phyloP scores from a whole-genome alignment of 345 rosid genomes.

The Euphorbia lathyris region DNA sequence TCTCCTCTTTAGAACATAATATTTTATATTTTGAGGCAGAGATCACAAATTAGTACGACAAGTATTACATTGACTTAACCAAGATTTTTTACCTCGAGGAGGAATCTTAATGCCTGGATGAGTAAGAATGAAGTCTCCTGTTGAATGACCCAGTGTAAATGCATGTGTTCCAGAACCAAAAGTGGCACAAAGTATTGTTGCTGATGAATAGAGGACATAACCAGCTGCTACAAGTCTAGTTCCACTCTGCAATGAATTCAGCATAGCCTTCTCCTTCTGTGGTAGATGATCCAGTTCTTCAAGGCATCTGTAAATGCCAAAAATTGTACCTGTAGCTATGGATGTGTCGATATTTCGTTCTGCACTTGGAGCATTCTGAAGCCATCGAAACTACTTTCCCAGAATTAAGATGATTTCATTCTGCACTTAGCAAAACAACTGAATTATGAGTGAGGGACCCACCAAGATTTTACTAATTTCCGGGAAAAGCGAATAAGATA shows the following conservation, averaged over 20 bases:
- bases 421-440: constrained; percentile 33
- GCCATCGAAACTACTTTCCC: constrained; percentile 95
- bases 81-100: constrained; percentile 53
- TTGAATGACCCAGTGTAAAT: constrained; percentile 76
- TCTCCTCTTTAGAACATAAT: too few relatives aligned
- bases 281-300: constrained; percentile 77
- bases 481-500: too few relatives aligned
- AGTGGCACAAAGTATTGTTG: constrained; percentile 73
- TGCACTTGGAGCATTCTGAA: constrained; percentile 72
- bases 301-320: constrained; percentile 68
- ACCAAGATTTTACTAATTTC: neutral
- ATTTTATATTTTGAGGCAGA: neutral
- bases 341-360: constrained; percentile 90
- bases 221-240: constrained; percentile 73
- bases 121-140: constrained; percentile 84
- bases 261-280: constrained; percentile 55
- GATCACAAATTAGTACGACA: neutral
- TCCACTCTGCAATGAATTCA: constrained; percentile 85
- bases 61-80: neutral
- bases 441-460: neutral
- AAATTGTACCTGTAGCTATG: constrained; percentile 87
- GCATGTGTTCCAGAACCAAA: constrained; percentile 95
- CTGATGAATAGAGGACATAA: constrained; percentile 87
- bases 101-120: constrained; percentile 77
- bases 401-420: constrained; percentile 74